Percentiles rank a stretch among this genome's conserved stretches.
Evolutionary conservation across 768 basidiomycete genomes (phyloP).

Genomic region (Lactarius hatsudake): DNA sequence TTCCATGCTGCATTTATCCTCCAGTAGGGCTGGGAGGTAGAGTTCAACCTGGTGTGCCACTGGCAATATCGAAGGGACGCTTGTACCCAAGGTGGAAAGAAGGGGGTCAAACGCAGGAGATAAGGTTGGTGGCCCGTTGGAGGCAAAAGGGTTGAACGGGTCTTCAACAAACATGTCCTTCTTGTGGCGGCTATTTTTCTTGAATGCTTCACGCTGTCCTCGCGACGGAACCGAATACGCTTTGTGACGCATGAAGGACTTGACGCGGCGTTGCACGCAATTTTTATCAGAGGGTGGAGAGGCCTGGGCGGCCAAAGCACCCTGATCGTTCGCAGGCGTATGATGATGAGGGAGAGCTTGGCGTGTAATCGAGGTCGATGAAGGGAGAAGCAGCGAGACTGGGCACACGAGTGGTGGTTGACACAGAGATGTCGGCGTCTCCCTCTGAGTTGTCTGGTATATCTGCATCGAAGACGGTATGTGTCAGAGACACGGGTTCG

Average conservation of each 20-base stretch:
- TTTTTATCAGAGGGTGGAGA: background rate
- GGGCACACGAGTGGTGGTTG: background rate
- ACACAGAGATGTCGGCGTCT: background rate
- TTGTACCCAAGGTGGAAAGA: background rate
- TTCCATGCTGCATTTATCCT: background rate
- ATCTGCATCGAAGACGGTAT: background rate
- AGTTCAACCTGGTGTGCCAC: background rate
- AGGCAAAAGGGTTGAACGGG: background rate
- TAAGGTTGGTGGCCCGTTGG: background rate
- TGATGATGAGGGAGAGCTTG: background rate
- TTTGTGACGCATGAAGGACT: conserved; percentile 7
- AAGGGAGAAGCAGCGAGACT: background rate
- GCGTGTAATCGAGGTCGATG: background rate
- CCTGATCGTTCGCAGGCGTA: background rate
- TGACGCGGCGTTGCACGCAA: conserved; percentile 2
- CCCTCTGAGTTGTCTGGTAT: background rate
- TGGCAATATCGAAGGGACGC: background rate
- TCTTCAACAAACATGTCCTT: conserved; percentile 10
- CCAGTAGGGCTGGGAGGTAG: background rate
- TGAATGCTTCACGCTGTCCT: conserved; percentile 13
- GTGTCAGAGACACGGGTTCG: background rate
- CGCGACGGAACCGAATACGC: conserved; percentile 11
- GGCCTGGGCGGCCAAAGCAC: background rate
- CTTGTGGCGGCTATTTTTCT: background rate
- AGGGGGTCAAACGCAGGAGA: background rate